These are phyloP conservation scores for Kwoniella dendrophila DNA, from an alignment of 768 basidiomycete genomes.

Conservation along the genomic window DNA sequence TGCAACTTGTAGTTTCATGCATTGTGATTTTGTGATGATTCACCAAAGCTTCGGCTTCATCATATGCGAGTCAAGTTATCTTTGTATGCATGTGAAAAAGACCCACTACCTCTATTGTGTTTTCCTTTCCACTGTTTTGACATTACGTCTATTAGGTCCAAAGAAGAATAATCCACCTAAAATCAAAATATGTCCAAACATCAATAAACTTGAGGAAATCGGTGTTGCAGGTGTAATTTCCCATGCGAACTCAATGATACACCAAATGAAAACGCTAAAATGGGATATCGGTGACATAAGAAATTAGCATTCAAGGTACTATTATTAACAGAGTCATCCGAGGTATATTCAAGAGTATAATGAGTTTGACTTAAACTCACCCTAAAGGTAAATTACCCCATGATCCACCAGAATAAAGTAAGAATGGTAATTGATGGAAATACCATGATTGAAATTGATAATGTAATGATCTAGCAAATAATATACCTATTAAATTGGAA, in stretches of 20 bases:
- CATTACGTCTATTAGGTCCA: not conserved
- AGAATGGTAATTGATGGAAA: constrained; percentile 81
- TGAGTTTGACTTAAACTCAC: constrained; percentile 6
- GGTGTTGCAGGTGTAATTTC: constrained; percentile 80
- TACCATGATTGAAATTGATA: constrained; percentile 99
- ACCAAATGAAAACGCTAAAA: constrained; percentile 65
- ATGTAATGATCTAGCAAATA: constrained; percentile 91
- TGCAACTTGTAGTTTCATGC: no score
- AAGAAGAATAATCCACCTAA: constrained; percentile 57
- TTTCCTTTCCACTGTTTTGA: no score
- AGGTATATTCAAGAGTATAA: not conserved
- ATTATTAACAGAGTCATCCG: not conserved
- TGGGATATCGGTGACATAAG: no score
- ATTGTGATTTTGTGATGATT: no score
- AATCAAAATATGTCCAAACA: constrained; percentile 62
- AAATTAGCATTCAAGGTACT: constrained; percentile 3
- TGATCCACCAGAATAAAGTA: constrained; percentile 65
- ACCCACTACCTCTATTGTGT: no score
- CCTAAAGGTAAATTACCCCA: constrained; percentile 63
- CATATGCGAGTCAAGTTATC: no score
- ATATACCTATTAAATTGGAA: constrained; percentile 85
- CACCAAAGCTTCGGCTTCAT: no score
- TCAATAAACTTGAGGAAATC: constrained; percentile 65
- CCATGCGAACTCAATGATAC: constrained; percentile 80
- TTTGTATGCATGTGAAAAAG: no score